phyloP scores from a whole-genome alignment of 2,329 filamentous ascomycete genomes.

The Mycosphaerella arachidis region DNA sequence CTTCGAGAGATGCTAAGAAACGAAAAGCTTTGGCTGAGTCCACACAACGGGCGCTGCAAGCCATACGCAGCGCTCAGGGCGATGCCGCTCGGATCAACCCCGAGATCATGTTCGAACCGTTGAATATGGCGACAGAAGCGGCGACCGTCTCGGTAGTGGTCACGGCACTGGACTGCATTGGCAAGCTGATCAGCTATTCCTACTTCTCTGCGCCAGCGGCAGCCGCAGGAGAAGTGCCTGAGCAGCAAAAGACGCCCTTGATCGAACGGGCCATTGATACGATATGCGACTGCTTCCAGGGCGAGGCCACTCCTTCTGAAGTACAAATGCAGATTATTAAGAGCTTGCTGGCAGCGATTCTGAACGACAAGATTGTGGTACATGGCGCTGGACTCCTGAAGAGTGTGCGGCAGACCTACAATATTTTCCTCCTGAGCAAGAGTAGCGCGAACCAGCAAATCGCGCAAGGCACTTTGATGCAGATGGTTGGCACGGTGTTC shows the following conservation, averaged over 20 bases:
- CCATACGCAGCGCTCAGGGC: constrained; percentile 69
- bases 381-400: constrained; percentile 94
- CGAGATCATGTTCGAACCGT: constrained; percentile 83
- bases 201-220: constrained; percentile 74
- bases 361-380: constrained; percentile 98
- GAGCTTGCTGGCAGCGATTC: constrained; percentile 85
- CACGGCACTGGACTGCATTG: constrained; percentile 91
- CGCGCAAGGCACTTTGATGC: constrained; percentile 90
- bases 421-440: constrained; percentile 94
- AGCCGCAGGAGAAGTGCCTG: constrained; percentile 32
- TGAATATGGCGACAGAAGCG: constrained; percentile 84
- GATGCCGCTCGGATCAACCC: constrained; percentile 80
- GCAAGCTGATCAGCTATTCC: constrained; percentile 97
- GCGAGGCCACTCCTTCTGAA: constrained; percentile 85
- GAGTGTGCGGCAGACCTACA: constrained; percentile 96
- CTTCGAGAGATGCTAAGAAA: constrained; percentile 84
- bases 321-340: constrained; percentile 98
- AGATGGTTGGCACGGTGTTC: constrained; percentile 98
- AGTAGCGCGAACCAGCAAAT: constrained; percentile 94
- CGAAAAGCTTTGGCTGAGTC: constrained; percentile 80
- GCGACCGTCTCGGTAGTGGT: constrained; percentile 81
- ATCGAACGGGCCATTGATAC: constrained; percentile 98
- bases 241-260: constrained; percentile 55
- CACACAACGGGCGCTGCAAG: constrained; percentile 73
- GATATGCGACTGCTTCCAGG: constrained; percentile 98